phyloP scores from a whole-genome alignment of 2,329 filamentous ascomycete genomes.

The Graphilbum fragrans region DNA sequence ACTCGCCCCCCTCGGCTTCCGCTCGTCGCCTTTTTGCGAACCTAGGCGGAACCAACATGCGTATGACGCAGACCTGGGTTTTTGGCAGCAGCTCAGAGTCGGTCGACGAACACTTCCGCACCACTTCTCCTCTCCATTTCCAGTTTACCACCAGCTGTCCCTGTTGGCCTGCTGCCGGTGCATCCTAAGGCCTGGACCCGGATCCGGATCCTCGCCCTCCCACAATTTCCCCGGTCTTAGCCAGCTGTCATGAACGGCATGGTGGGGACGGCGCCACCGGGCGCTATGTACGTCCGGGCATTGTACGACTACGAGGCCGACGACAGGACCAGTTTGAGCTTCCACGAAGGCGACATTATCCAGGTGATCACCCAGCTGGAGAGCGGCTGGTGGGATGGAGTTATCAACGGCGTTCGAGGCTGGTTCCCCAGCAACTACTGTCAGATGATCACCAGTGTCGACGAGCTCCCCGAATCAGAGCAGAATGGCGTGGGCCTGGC shows the following conservation, averaged over 20 bases:
- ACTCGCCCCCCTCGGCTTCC: too few relatives aligned
- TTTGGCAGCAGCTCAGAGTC: slow-evolving; percentile 31
- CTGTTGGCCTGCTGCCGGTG: slow-evolving; percentile 11
- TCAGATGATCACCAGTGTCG: slow-evolving; percentile 65
- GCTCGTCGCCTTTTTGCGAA: too few relatives aligned
- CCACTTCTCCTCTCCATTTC: slow-evolving; percentile 5
- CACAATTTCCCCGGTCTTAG: not conserved
- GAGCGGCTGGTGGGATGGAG: slow-evolving; percentile 98
- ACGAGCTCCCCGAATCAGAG: slow-evolving; percentile 55
- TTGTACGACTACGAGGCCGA: slow-evolving; percentile 98
- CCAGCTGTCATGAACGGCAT: slow-evolving; percentile 45
- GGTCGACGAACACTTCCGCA: slow-evolving; percentile 19
- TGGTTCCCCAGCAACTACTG: slow-evolving; percentile 99
- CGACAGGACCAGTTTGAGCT: slow-evolving; percentile 91
- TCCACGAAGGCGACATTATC: slow-evolving; percentile 92
- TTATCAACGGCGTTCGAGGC: slow-evolving; percentile 90
- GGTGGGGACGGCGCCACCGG: slow-evolving; percentile 44
- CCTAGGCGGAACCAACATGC: not conserved
- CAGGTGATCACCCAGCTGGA: slow-evolving; percentile 97
- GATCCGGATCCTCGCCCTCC: not conserved
- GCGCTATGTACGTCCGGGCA: slow-evolving; percentile 82
- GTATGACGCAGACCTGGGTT: slow-evolving; percentile 18
- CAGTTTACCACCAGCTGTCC: slow-evolving; percentile 9
- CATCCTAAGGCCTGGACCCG: not conserved
- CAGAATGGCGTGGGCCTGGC: slow-evolving; percentile 40